A percentile compares a stretch with the other conserved stretches of the same genome.
These are phyloP conservation scores for Russula olivacea DNA, from an alignment of 768 basidiomycete genomes.

Conservation along the genomic window DNA sequence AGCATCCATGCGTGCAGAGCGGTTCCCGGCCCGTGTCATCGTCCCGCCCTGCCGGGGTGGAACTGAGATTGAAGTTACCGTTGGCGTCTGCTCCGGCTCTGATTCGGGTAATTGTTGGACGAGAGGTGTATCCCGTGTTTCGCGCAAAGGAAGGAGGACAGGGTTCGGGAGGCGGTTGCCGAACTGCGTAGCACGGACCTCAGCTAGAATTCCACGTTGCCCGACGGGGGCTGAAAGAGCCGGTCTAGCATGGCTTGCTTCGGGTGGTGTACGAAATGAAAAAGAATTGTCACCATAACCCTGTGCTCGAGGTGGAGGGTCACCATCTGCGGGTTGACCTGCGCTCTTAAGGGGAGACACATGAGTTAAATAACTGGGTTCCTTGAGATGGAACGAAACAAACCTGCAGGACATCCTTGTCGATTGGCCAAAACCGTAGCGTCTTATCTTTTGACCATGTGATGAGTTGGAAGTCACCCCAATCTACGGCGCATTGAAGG, in stretches of 20 bases:
- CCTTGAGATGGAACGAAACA: slow-evolving; percentile 11
- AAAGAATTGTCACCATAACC: slow-evolving; percentile 29
- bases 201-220: slow-evolving; percentile 59
- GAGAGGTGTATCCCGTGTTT: not conserved
- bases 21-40: slow-evolving; percentile 43
- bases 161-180: slow-evolving; percentile 28
- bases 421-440: slow-evolving; percentile 85
- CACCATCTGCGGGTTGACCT: slow-evolving; percentile 25
- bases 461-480: slow-evolving; percentile 54
- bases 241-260: slow-evolving; percentile 22
- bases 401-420: slow-evolving; percentile 63
- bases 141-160: slow-evolving; percentile 29
- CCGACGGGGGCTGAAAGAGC: slow-evolving; percentile 61
- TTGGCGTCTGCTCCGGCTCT: slow-evolving; percentile 26
- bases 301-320: slow-evolving; percentile 17
- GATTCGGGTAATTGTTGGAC: slow-evolving; percentile 15
- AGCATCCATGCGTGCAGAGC: slow-evolving; percentile 52
- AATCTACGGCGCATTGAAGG: slow-evolving; percentile 27
- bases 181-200: slow-evolving; percentile 52
- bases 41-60: slow-evolving; percentile 29
- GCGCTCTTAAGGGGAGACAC: slow-evolving; percentile 26
- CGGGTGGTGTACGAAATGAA: slow-evolving; percentile 56
- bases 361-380: not conserved
- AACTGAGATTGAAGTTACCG: slow-evolving; percentile 17
- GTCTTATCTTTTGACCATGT: slow-evolving; percentile 91